Base-by-base conservation (phyloP, 208 protist genomes). In the Crithidia bombi region DNA sequence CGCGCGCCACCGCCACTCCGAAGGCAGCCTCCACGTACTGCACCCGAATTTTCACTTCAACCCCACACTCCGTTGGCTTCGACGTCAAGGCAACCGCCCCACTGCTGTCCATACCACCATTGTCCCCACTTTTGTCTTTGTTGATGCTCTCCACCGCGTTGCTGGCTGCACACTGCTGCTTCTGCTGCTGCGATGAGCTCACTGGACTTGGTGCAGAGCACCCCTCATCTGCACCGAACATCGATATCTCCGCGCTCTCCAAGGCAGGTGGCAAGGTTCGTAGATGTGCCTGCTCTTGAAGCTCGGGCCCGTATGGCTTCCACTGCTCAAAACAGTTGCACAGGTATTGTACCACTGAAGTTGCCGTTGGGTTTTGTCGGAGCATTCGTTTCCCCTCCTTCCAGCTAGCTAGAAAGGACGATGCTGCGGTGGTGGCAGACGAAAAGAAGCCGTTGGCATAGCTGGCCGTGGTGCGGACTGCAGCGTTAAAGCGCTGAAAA, bases 261-360 rank as follows among this genome's bases (percentile, higher is more conserved):
- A 23, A 28, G 57, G 10, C 47, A 23, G 70, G 23, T 58, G n/a
- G 15, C 15, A 54, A 19, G 25, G 12, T 43, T 12, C 58, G 39
- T 28, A 25, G 50, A 14, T 21, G 41, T 43, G 50, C 35, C 15
- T 57, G 47, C 17, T 15, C 33, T 17, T 43, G 39, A 33, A 75
- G 56, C 14, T 2, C 49, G 17, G 36, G 15, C n/a, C 32, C 47
- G 61, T 41, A 73, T 32, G 51, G 75, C 55, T 52, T 55, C 71
- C 71, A 76, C 3, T 28, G 44, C 26, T 83, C 65, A 47, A 87
- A 87, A 10, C 74, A 49, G 15, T 51, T 58, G 32, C 68, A 68
- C 55, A 91, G 59, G 63, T 88, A 91, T 52, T 69, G 73, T 54
- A 89, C 58, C 19, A 91, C 76, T 0, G 77, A 69, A 49, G 65